Conservation (phyloP, 1,284 basidiomycete species). For the Ceraceosorus guamensis region DNA sequence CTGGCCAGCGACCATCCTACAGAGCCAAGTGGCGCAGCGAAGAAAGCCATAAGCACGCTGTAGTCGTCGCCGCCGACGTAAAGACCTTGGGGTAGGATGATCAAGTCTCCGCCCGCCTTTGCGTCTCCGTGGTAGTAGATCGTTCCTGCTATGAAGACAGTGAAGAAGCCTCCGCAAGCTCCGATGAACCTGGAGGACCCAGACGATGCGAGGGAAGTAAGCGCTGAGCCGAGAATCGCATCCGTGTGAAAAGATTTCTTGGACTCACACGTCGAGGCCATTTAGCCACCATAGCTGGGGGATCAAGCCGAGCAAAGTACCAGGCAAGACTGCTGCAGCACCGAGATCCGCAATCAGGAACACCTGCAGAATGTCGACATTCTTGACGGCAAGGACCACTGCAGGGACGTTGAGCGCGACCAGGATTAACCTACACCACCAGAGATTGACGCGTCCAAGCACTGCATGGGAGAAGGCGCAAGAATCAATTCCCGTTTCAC, state of each 20-base stretch:
- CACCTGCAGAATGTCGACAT: slow-evolving; percentile 47
- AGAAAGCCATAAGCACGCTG: slow-evolving; percentile 45
- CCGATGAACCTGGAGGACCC: slow-evolving; percentile 25
- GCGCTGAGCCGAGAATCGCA: not conserved
- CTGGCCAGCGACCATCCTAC: slow-evolving; percentile 39
- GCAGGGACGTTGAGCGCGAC: slow-evolving; percentile 41
- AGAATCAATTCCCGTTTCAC: not conserved
- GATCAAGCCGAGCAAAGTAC: slow-evolving; percentile 40
- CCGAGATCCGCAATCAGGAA: slow-evolving; percentile 47
- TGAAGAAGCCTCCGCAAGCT: slow-evolving; percentile 47
- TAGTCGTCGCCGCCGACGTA: slow-evolving; percentile 38
- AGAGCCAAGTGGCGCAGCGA: slow-evolving; percentile 42
- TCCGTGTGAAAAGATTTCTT: not conserved
- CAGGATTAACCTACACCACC: slow-evolving; percentile 43
- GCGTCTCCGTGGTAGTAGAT: slow-evolving; percentile 40
- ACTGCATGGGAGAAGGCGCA: slow-evolving; percentile 6
- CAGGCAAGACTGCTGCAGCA: slow-evolving; percentile 42
- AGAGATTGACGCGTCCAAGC: slow-evolving; percentile 45
- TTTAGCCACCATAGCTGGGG: slow-evolving; percentile 40
- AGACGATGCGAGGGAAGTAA: not conserved
- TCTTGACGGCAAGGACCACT: slow-evolving; percentile 40
- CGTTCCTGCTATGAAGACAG: slow-evolving; percentile 45
- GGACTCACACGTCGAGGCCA: slow-evolving; percentile 29
- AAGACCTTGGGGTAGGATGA: slow-evolving; percentile 41
- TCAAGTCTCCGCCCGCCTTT: slow-evolving; percentile 27